A percentile compares a stretch with the other conserved stretches of the same genome.
phyloP scores from a whole-genome alignment of 768 basidiomycete genomes.

The Lentinula boryana region DNA sequence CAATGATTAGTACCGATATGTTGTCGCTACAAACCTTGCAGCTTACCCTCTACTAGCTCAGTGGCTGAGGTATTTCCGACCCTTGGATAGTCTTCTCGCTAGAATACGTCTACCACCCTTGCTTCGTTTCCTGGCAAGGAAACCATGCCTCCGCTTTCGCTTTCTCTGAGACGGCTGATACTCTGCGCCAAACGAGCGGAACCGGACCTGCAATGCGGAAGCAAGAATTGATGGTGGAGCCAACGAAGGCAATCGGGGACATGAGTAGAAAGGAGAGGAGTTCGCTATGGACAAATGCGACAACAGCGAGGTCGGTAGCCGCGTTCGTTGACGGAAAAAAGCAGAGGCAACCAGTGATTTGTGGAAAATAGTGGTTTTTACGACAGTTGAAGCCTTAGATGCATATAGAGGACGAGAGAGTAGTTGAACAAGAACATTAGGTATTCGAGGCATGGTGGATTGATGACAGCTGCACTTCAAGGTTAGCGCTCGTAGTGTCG shows the following conservation, averaged over 20 bases:
- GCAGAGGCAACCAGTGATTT: not conserved
- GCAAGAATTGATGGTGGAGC: conserved; percentile 18
- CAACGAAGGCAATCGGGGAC: not conserved
- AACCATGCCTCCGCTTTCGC: conserved; percentile 90
- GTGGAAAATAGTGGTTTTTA: not conserved
- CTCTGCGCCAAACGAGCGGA: conserved; percentile 72
- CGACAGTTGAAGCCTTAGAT: not conserved
- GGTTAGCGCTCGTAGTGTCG: not conserved
- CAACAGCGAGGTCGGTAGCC: not conserved
- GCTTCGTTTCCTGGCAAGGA: conserved; percentile 69
- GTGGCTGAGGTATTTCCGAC: conserved; percentile 76
- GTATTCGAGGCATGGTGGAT: not conserved
- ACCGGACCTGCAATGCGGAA: conserved; percentile 43
- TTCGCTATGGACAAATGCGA: not conserved
- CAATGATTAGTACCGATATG: not conserved
- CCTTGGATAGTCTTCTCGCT: conserved; percentile 63
- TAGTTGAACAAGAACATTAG: not conserved
- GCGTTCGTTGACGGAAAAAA: not conserved
- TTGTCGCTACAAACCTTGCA: not conserved
- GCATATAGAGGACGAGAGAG: not conserved
- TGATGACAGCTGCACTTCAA: not conserved
- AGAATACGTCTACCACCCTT: conserved; percentile 70
- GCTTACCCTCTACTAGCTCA: conserved; percentile 21
- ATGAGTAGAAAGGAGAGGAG: not conserved
- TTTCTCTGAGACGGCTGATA: conserved; percentile 96